Percentiles rank a stretch among this genome's conserved stretches.
These are phyloP conservation scores for Pythium rhizo-oryzae DNA, from an alignment of 352 stramenopile genomes.

Conservation along the genomic window DNA sequence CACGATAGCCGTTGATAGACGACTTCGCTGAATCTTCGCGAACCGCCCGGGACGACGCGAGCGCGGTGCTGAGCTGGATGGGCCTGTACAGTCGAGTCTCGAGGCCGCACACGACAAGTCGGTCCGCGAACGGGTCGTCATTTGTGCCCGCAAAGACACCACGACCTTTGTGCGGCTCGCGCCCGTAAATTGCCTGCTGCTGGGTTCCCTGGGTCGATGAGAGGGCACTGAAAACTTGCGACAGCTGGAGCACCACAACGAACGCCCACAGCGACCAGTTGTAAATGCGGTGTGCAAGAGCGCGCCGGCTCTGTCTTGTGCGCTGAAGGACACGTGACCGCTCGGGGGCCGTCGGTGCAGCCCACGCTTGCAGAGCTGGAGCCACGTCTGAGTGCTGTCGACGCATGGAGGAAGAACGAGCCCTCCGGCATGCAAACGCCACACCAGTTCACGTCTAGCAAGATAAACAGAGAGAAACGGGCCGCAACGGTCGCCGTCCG, in stretches of 20 bases:
- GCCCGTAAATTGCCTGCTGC: slow-evolving; percentile 23
- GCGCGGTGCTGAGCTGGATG: slow-evolving; percentile 35
- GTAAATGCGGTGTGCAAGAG: neutral
- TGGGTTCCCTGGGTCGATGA: slow-evolving; percentile 30
- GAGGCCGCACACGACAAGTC: slow-evolving; percentile 40
- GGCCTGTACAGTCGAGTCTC: slow-evolving; percentile 38
- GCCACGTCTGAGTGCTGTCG: too few species aligned
- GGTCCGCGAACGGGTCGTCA: slow-evolving; percentile 50
- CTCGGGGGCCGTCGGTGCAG: neutral
- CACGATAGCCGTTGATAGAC: slow-evolving; percentile 7
- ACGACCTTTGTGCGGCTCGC: slow-evolving; percentile 1
- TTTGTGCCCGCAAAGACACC: slow-evolving; percentile 29
- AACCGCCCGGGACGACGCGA: neutral
- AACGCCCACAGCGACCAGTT: slow-evolving; percentile 5
- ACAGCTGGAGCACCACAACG: slow-evolving; percentile 1
- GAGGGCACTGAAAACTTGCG: slow-evolving; percentile 6
- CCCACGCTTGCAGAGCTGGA: neutral
- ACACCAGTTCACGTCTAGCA: too few species aligned
- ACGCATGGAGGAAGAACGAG: too few species aligned
- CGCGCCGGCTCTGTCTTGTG: too few species aligned
- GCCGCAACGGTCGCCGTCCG: too few species aligned
- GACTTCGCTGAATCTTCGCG: neutral
- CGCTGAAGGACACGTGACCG: too few species aligned
- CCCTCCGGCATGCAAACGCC: too few species aligned
- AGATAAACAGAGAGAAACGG: too few species aligned